A percentile compares a stretch with the other conserved stretches of the same genome.
phyloP scores from a whole-genome alignment of 2,329 filamentous ascomycete genomes.

The Rutstroemia sydowiana region DNA sequence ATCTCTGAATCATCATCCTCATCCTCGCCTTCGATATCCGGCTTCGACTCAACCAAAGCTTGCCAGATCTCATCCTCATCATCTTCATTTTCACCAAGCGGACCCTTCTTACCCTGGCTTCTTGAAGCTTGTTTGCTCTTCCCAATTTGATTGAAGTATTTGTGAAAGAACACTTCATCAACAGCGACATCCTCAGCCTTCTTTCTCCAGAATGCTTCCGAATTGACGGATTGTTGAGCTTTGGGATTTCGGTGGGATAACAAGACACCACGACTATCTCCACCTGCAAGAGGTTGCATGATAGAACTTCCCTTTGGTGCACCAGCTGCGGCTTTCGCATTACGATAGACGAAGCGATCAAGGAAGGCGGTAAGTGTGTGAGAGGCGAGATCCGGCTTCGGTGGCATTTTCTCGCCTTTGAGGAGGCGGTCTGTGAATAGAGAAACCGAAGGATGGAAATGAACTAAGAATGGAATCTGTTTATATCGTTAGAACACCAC shows the following conservation, averaged over 20 bases:
- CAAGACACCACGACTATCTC: conserved; percentile 52
- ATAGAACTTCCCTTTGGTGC: conserved; percentile 74
- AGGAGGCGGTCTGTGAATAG: conserved; percentile 72
- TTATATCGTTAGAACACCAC: background rate
- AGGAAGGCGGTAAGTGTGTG: conserved; percentile 93
- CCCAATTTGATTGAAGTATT: conserved; percentile 77
- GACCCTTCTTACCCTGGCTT: conserved; percentile 44
- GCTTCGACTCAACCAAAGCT: conserved; percentile 73
- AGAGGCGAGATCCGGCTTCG: conserved; percentile 83
- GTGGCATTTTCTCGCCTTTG: conserved; percentile 60
- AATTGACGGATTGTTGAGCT: conserved; percentile 66
- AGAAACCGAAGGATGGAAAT: conserved; percentile 90
- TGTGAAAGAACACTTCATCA: conserved; percentile 97
- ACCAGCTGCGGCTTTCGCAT: conserved; percentile 63
- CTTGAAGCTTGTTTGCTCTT: conserved; percentile 50
- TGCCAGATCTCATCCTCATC: conserved; percentile 81
- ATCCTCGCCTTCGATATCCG: conserved; percentile 62
- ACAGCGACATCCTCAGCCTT: conserved; percentile 79
- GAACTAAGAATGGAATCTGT: conserved; percentile 59
- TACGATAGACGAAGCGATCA: conserved; percentile 97
- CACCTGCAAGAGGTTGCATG: conserved; percentile 83
- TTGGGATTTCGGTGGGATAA: conserved; percentile 39
- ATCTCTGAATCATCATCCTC: conserved; percentile 45
- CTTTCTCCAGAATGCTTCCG: conserved; percentile 84
- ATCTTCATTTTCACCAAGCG: conserved; percentile 42